A percentile compares a stretch with the other conserved stretches of the same genome.
These are phyloP conservation scores for Ramichloridium luteum DNA, from an alignment of 2,329 filamentous ascomycete genomes.

Conservation along the genomic window DNA sequence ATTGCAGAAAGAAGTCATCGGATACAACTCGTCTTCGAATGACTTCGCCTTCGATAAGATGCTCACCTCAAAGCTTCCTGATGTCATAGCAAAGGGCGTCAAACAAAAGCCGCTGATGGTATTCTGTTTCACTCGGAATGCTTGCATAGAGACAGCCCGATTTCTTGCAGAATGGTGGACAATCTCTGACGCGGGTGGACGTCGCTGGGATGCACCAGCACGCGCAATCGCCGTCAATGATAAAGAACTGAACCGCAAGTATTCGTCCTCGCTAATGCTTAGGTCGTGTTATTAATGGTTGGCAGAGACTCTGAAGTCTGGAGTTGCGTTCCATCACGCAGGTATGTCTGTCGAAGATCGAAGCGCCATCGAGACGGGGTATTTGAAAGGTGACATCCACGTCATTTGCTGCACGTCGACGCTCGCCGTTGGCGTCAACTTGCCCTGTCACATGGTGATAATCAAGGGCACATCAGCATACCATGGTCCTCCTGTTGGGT, in stretches of 20 bases:
- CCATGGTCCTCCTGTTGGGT: conserved; percentile 26
- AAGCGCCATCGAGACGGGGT: conserved; percentile 52
- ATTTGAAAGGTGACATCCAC: conserved; percentile 56
- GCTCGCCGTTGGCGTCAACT: conserved; percentile 68
- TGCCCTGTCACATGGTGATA: conserved; percentile 52
- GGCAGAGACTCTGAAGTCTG: conserved; percentile 37
- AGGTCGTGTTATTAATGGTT: conserved; percentile 14
- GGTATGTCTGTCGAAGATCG: conserved; percentile 57
- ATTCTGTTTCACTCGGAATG: conserved; percentile 68
- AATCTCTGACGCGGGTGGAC: conserved; percentile 36
- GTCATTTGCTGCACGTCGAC: conserved; percentile 84
- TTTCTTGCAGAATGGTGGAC: conserved; percentile 55
- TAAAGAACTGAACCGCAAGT: conserved; percentile 46
- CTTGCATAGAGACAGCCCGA: conserved; percentile 55
- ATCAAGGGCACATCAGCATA: conserved; percentile 67
- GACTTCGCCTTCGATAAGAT: conserved; percentile 66
- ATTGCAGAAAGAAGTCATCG: conserved; percentile 64
- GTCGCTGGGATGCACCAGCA: conserved; percentile 52
- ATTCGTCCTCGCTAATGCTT: neutral
- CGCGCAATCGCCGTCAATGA: conserved; percentile 42
- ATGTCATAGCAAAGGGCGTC: conserved; percentile 54
- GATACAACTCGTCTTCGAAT: conserved; percentile 52
- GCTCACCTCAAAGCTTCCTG: conserved; percentile 52
- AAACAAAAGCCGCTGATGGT: conserved; percentile 66
- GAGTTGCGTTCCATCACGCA: conserved; percentile 74